Conservation (phyloP, 2,329 filamentous ascomycete species). For the Didymella segeticola region DNA sequence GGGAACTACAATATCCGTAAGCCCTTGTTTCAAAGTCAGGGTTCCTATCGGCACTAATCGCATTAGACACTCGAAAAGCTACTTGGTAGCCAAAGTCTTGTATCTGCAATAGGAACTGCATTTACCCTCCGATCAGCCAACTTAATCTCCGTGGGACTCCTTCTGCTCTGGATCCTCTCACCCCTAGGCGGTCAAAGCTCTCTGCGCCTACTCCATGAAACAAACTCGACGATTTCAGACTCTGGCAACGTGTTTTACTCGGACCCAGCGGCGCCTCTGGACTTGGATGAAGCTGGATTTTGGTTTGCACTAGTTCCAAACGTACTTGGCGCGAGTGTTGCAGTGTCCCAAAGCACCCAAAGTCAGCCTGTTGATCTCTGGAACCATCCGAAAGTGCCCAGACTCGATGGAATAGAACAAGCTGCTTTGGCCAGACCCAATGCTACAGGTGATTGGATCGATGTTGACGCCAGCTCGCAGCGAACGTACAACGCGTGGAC, state of each 20-base stretch:
- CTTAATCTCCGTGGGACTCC: neutral
- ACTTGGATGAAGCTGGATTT: neutral
- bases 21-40: neutral
- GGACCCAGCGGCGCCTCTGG: neutral
- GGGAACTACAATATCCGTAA: constrained; percentile 1
- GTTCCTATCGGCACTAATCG: neutral
- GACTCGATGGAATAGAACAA: neutral
- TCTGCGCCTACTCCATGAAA: neutral
- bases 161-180: constrained; percentile 7
- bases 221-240: constrained; percentile 6
- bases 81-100: constrained; percentile 8
- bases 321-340: constrained; percentile 4
- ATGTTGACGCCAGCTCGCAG: neutral
- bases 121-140: neutral
- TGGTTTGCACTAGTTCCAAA: neutral
- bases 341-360: neutral
- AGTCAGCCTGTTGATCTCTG: neutral
- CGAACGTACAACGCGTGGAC: neutral
- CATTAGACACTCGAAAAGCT: neutral
- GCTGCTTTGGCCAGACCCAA: neutral
- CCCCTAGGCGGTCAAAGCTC: constrained; percentile 5
- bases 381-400: constrained; percentile 7
- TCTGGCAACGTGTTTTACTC: too few relatives aligned
- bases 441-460: neutral
- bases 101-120: neutral